Conservation (phyloP, 1,139 yeast species). For the Candida tropicalis region DNA sequence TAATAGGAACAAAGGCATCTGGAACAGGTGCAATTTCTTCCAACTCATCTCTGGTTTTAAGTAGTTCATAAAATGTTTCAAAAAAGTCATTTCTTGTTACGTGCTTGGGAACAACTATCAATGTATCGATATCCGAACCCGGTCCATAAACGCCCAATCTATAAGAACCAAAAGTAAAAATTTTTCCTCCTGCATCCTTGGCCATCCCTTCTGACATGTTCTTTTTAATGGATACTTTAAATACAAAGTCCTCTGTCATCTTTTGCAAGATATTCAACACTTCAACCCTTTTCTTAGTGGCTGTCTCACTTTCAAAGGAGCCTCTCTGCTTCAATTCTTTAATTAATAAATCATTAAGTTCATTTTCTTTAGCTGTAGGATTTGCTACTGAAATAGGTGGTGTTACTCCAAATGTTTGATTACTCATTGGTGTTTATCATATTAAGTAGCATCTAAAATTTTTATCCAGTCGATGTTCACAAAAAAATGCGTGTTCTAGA, state of each 20-base stretch:
- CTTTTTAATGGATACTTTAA: slow-evolving; percentile 71
- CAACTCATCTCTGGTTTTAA: slow-evolving; percentile 72
- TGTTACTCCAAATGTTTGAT: not conserved
- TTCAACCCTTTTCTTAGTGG: slow-evolving; percentile 75
- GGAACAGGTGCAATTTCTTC: slow-evolving; percentile 93
- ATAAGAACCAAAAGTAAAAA: slow-evolving; percentile 93
- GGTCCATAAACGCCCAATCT: slow-evolving; percentile 97
- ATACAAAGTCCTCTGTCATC: slow-evolving; percentile 79
- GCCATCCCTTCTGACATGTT: slow-evolving; percentile 99
- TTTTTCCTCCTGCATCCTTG: slow-evolving; percentile 93
- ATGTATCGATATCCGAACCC: slow-evolving; percentile 95
- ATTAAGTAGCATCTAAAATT: not conserved
- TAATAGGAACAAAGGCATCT: slow-evolving; percentile 95
- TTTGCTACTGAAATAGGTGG: slow-evolving; percentile 31
- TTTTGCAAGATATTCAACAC: slow-evolving; percentile 72
- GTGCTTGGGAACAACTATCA: slow-evolving; percentile 95
- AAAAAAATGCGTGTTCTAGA: slow-evolving; percentile 1
- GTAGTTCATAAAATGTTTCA: slow-evolving; percentile 66
- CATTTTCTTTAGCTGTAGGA: slow-evolving; percentile 79
- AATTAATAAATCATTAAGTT: slow-evolving; percentile 72
- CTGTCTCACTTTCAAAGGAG: slow-evolving; percentile 85
- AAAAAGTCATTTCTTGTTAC: slow-evolving; percentile 91
- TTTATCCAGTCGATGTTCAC: not conserved
- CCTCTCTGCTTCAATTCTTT: slow-evolving; percentile 81
- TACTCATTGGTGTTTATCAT: not conserved